A percentile compares a stretch with the other conserved stretches of the same genome.
phyloP scores from a whole-genome alignment of 139 green algal genomes.

The Tetratostichococcus sp. region DNA sequence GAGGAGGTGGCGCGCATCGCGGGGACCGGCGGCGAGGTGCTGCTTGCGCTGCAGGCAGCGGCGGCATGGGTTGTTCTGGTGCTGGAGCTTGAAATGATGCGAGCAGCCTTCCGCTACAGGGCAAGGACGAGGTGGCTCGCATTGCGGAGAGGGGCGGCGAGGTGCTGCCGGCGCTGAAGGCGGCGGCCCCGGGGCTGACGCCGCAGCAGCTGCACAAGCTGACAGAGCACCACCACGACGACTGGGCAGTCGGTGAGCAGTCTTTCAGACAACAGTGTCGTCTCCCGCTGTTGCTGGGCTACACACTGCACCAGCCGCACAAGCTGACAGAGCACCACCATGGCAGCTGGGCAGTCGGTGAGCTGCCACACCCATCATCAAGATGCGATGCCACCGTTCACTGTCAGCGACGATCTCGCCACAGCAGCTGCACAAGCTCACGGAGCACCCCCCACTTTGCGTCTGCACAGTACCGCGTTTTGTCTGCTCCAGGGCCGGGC shows the following conservation, averaged over 20 bases:
- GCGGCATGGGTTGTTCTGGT: background rate
- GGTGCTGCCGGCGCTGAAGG: conserved; percentile 31
- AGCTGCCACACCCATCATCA: background rate
- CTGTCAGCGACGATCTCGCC: too few relatives aligned
- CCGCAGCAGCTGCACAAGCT: conserved; percentile 53
- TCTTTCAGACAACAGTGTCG: background rate
- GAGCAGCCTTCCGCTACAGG: too few relatives aligned
- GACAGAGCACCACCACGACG: conserved; percentile 60
- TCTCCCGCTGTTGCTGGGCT: too few relatives aligned
- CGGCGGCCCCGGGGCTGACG: conserved; percentile 33
- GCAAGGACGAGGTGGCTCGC: conserved; percentile 39
- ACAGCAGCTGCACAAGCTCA: too few relatives aligned
- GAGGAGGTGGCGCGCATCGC: too few relatives aligned
- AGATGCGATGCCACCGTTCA: too few relatives aligned
- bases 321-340: conserved; percentile 55
- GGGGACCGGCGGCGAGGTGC: too few relatives aligned
- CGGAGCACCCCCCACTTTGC: too few relatives aligned
- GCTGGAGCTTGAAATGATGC: too few relatives aligned
- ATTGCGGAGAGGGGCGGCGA: conserved; percentile 28
- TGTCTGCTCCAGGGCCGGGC: too few relatives aligned
- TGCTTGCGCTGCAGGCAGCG: background rate
- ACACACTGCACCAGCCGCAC: conserved; percentile 53
- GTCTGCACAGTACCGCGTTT: too few relatives aligned
- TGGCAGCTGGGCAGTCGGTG: conserved; percentile 49
- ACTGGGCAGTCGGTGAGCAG: conserved; percentile 38